These are phyloP conservation scores for Camellia granthamiana DNA, from an alignment of 148 eudicot species.

Conservation along the genomic window DNA sequence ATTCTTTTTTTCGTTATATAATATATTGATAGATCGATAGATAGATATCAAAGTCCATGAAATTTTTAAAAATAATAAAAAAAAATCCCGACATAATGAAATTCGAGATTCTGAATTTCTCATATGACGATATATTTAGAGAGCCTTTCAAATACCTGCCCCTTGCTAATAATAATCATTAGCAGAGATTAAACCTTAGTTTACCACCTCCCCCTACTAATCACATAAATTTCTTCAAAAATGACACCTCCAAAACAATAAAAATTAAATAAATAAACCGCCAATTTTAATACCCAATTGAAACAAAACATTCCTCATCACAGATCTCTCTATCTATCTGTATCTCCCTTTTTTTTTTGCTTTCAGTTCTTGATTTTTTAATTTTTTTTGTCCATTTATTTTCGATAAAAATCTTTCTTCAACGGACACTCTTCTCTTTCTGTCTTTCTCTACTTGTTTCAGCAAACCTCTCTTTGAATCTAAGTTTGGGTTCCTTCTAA, in stretches of 20 bases:
- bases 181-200: not conserved
- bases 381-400: not conserved
- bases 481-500: slow-evolving; percentile 32
- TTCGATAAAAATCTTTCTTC: not conserved
- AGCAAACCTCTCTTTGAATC: slow-evolving; percentile 59
- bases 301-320: not conserved
- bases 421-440: slow-evolving; percentile 13
- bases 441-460: slow-evolving; percentile 16
- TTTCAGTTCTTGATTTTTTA: not conserved
- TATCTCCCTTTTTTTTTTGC: not conserved
- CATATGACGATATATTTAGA: not conserved
- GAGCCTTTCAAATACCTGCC: not conserved
- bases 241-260: not conserved
- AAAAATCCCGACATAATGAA: no score
- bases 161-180: not conserved
- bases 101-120: not conserved
- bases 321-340: not conserved
- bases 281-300: not conserved
- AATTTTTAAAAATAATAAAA: no score
- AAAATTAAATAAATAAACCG: slow-evolving; percentile 5
- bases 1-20: no score
- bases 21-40: no score
- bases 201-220: not conserved
- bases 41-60: no score
- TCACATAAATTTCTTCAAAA: not conserved